Evolutionary conservation across 2,329 filamentous ascomycete species (phyloP).

Genomic region (Exophiala sp.): DNA sequence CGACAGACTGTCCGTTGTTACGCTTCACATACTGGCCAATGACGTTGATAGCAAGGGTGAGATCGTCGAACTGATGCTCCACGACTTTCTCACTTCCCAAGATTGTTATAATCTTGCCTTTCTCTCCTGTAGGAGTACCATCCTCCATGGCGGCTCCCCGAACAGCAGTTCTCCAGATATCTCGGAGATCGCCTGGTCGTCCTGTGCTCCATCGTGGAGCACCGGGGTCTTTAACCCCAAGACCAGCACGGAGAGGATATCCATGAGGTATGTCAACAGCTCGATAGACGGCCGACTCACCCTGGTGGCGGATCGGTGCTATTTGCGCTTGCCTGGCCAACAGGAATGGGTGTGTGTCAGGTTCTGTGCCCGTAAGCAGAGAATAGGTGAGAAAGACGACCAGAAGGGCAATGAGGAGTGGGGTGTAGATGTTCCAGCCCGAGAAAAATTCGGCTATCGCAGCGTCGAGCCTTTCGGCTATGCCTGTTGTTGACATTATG

Average conservation of each 20-base stretch:
- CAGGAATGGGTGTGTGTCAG: slow-evolving; percentile 88
- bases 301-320: slow-evolving; percentile 74
- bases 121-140: slow-evolving; percentile 54
- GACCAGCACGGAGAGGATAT: slow-evolving; percentile 70
- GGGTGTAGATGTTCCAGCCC: slow-evolving; percentile 75
- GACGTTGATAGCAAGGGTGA: slow-evolving; percentile 82
- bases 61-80: slow-evolving; percentile 67
- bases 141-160: slow-evolving; percentile 62
- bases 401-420: slow-evolving; percentile 64
- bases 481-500: slow-evolving; percentile 17
- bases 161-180: slow-evolving; percentile 78
- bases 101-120: slow-evolving; percentile 72
- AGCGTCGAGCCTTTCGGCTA: slow-evolving; percentile 22
- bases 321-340: slow-evolving; percentile 78
- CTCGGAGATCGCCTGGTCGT: slow-evolving; percentile 82
- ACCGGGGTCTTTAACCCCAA: slow-evolving; percentile 77
- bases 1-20: slow-evolving; percentile 67
- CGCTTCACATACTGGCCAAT: slow-evolving; percentile 74
- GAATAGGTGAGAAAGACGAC: slow-evolving; percentile 67
- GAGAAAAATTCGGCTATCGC: slow-evolving; percentile 27
- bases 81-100: slow-evolving; percentile 70
- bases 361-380: slow-evolving; percentile 68
- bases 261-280: slow-evolving; percentile 82
- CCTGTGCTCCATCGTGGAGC: slow-evolving; percentile 79
- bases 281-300: slow-evolving; percentile 81